Percentiles rank a stretch among this genome's conserved stretches.
Evolutionary conservation across 176 grass and related monocot genomes (phyloP).

Genomic region (Oryza officinalis): DNA sequence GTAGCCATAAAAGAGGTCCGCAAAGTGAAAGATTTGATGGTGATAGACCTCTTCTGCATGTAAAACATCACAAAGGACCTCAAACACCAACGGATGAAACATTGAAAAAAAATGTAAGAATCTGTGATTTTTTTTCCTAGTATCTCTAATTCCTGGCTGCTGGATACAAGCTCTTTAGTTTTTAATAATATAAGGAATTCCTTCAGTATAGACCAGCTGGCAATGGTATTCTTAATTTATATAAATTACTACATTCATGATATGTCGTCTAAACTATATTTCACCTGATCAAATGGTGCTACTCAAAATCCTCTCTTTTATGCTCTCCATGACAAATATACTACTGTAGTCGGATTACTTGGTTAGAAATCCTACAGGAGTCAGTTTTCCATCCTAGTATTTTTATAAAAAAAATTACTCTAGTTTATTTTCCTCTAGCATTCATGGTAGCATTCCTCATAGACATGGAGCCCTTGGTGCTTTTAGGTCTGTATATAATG

Average conservation of each 20-base stretch:
- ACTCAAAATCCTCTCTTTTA: not conserved
- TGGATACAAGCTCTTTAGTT: not conserved
- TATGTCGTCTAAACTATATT: slow-evolving; percentile 9
- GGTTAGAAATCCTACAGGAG: not conserved
- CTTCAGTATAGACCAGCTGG: slow-evolving; percentile 21
- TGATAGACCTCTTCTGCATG: slow-evolving; percentile 24
- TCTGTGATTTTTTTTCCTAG: not conserved
- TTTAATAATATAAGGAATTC: slow-evolving; percentile 10
- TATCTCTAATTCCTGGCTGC: not conserved
- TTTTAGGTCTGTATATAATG: slow-evolving; percentile 20
- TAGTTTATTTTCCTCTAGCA: slow-evolving; percentile 12
- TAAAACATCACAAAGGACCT: slow-evolving; percentile 44
- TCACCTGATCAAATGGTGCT: slow-evolving; percentile 16
- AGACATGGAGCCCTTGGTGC: slow-evolving; percentile 4
- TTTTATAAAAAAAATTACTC: not conserved
- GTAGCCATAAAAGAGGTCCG: slow-evolving; percentile 39
- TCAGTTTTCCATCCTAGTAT: slow-evolving; percentile 7
- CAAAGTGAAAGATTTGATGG: slow-evolving; percentile 43
- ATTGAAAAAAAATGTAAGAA: slow-evolving; percentile 49
- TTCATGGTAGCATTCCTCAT: not conserved
- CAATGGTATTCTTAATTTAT: not conserved
- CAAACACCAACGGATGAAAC: slow-evolving; percentile 28
- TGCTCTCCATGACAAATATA: not conserved
- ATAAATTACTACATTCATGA: not conserved
- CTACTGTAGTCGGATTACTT: slow-evolving; percentile 3